Base-by-base conservation (phyloP, 2,329 filamentous ascomycete genomes). In the Talaromyces sp. region DNA sequence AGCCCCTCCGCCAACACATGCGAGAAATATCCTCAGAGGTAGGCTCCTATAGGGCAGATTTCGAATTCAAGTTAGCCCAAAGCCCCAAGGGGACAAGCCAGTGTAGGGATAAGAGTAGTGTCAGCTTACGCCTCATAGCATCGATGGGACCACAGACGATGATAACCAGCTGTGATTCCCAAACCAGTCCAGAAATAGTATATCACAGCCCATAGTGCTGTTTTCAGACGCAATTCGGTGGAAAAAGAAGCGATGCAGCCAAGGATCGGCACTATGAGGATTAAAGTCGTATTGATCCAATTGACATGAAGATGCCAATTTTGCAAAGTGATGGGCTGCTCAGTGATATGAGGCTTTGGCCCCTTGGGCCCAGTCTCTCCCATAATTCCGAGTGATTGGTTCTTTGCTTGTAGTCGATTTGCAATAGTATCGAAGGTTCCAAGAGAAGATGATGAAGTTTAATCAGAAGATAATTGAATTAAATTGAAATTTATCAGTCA, bases 231-330 rank as follows among this genome's bases (percentile, higher is more conserved):
- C 29, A 93, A 77, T 51, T 90, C 89, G 37, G 90, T 87, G 86
- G 87, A 96, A 76, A 89, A 86, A 45, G 91, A 82, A 48, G 85
- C 82, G 64, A 94, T 75, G 69, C 87, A 82, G 58, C 91, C 91
- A 52, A 83, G 79, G 41, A 92, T 56, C 35, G 92, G 91, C 40
- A 96, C 82, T 61, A 87, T 80, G 60, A 95, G 74, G 70, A 96
- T 93, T 71, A 96, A 83, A 56, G 80, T 82, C 57, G 90, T 86
- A 74, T 95, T 96, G 62, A 96, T 82, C 91, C 91, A 96, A 82
- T 96, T 91, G 80, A 96, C 83, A 71, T 96, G 91, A 77, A 92
- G 88, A 77, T 91, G 86, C 89, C 90, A 94, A 80, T 96, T 96
- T 66, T 81, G 78, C 74, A 80, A 82, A 54, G 90, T 96, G 64